These are phyloP conservation scores for Xylaria bambusicola DNA, from an alignment of 495 filamentous ascomycete species.

Conservation along the genomic window DNA sequence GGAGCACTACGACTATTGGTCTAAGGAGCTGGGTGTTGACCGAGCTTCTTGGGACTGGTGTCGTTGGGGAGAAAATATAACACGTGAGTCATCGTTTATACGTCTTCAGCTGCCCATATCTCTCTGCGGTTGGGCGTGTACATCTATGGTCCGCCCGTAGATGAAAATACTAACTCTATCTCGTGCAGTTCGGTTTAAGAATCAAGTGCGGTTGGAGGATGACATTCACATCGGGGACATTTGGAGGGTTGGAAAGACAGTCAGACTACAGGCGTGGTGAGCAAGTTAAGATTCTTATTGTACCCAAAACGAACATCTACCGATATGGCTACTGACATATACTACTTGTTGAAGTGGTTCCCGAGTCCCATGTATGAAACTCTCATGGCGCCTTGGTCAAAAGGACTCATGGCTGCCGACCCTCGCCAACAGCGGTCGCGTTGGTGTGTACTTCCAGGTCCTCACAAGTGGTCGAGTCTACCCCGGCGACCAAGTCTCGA, in stretches of 20 bases:
- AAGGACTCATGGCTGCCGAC: conserved; percentile 13
- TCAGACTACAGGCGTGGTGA: conserved; percentile 13
- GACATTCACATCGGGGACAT: conserved; percentile 16
- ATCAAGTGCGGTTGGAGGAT: conserved; percentile 7
- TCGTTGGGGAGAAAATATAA: conserved; percentile 17
- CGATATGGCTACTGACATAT: no score
- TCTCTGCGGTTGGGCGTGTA: not conserved
- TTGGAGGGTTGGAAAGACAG: conserved; percentile 17
- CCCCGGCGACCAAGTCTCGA: conserved; percentile 2
- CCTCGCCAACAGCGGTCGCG: conserved; percentile 7
- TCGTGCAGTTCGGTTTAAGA: conserved; percentile 6
- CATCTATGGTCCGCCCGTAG: not conserved
- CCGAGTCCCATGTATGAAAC: conserved; percentile 14
- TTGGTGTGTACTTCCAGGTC: conserved; percentile 12
- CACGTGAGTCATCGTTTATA: not conserved
- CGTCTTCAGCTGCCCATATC: not conserved
- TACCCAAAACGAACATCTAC: no score
- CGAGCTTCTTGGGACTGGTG: conserved; percentile 7
- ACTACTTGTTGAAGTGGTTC: conserved; percentile 3
- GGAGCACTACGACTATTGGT: conserved; percentile 18
- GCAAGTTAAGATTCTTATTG: no score
- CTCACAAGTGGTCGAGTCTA: conserved; percentile 8
- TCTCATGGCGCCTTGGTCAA: conserved; percentile 15
- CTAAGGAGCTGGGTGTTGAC: conserved; percentile 5
- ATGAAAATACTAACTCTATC: not conserved